phyloP scores from a whole-genome alignment of 805 yeast genomes.

The Starmerella gropengiesseri region DNA sequence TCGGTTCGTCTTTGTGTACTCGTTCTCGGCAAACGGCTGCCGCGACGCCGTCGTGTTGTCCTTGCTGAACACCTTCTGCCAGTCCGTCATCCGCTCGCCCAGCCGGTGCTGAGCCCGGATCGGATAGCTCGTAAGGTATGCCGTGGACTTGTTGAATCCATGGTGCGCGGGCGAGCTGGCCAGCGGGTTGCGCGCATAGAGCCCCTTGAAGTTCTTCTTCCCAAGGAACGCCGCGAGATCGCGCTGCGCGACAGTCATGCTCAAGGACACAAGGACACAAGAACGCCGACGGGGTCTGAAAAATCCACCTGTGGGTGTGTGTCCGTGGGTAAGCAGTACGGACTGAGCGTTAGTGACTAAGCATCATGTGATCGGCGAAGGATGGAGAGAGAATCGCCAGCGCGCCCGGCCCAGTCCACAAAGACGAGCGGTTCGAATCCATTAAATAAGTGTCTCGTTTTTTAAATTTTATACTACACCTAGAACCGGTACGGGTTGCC shows the following conservation, averaged over 20 bases:
- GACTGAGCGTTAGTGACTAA: too few species aligned
- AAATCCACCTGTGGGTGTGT: too few species aligned
- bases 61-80: constrained; percentile 26
- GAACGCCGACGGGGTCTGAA: too few species aligned
- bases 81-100: constrained; percentile 21
- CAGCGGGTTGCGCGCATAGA: constrained; percentile 66
- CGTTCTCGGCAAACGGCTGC: constrained; percentile 76
- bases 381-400: too few species aligned
- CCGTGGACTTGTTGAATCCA: constrained; percentile 50
- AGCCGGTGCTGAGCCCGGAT: constrained; percentile 25
- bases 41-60: constrained; percentile 18
- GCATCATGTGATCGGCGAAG: background rate
- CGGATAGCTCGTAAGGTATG: constrained; percentile 26
- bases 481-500: constrained; percentile 22
- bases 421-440: background rate
- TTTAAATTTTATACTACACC: background rate
- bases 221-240: constrained; percentile 64
- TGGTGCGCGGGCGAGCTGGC: constrained; percentile 39
- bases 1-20: constrained; percentile 54
- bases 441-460: background rate
- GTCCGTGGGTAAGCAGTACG: too few species aligned
- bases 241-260: constrained; percentile 22
- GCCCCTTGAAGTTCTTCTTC: constrained; percentile 73
- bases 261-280: background rate
- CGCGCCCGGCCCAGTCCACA: too few species aligned